Conservation (phyloP, 495 filamentous ascomycete genomes). For the Bacidia gigantensis region DNA sequence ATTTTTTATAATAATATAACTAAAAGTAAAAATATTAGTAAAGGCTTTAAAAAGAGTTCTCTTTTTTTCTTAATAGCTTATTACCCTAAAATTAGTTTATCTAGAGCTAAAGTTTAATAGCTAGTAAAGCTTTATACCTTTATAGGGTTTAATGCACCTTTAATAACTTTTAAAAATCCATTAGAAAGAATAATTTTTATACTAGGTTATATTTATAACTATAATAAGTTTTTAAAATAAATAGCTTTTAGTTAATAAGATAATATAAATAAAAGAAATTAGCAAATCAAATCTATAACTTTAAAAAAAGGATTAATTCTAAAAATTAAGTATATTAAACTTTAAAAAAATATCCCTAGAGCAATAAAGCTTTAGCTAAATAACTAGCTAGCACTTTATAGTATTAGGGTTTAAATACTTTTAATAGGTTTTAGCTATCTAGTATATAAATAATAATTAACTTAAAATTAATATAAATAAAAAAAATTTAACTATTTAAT, state of each 20-base stretch:
- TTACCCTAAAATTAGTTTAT: conserved; percentile 28
- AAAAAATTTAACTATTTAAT: conserved; percentile 68
- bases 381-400: conserved; percentile 37
- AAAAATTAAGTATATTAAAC: conserved; percentile 45
- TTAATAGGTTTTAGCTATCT: conserved; percentile 48
- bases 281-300: conserved; percentile 62
- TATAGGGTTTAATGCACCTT: conserved; percentile 49
- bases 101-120: conserved; percentile 20
- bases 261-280: conserved; percentile 60
- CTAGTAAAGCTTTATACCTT: conserved; percentile 48
- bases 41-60: conserved; percentile 51
- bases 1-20: conserved; percentile 52
- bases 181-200: conserved; percentile 53
- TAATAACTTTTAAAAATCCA: conserved; percentile 58
- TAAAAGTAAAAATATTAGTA: conserved; percentile 49
- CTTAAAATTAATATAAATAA: conserved; percentile 59
- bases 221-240: conserved; percentile 59
- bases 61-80: conserved; percentile 52
- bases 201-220: conserved; percentile 55
- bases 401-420: conserved; percentile 39
- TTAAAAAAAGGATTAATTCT: conserved; percentile 60
- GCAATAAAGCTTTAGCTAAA: conserved; percentile 42
- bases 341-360: conserved; percentile 38
- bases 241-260: conserved; percentile 63
- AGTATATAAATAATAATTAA: conserved; percentile 49